phyloP scores from a whole-genome alignment of 768 basidiomycete genomes.

The Epithele typhae region DNA sequence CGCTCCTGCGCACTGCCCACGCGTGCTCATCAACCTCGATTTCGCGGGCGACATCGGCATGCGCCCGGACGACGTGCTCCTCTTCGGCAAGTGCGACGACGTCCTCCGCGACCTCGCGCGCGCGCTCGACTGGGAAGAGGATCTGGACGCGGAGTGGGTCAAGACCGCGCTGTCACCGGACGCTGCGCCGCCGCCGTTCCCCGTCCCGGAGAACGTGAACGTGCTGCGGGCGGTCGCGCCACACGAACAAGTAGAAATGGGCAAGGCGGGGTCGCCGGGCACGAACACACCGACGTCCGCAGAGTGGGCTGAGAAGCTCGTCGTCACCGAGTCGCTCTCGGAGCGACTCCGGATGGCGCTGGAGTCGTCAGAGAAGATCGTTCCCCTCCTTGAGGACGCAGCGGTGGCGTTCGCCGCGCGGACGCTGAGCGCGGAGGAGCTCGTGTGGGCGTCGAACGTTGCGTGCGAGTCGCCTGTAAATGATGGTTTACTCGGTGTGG shows the following conservation, averaged over 20 bases:
- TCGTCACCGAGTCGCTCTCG: conserved; percentile 3
- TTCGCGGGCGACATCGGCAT: conserved; percentile 63
- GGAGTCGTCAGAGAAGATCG: conserved; percentile 13
- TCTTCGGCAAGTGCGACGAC: conserved; percentile 70
- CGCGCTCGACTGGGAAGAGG: conserved; percentile 66
- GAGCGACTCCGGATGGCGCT: conserved; percentile 9
- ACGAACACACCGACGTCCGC: conserved; percentile 3
- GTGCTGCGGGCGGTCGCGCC: not conserved
- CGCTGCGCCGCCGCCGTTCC: conserved; percentile 1
- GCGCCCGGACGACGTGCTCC: conserved; percentile 52
- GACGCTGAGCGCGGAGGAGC: conserved; percentile 11
- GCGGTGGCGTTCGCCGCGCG: conserved; percentile 10
- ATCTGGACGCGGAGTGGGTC: conserved; percentile 21
- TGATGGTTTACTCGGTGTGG: not conserved
- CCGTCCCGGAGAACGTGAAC: not conserved
- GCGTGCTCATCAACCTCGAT: conserved; percentile 89
- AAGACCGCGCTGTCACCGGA: conserved; percentile 15
- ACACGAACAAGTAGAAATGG: conserved; percentile 1
- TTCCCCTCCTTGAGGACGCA: conserved; percentile 3
- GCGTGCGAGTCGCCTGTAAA: not conserved
- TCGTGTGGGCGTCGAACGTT: conserved; percentile 3
- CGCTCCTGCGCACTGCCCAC: conserved; percentile 57
- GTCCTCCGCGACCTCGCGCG: conserved; percentile 55
- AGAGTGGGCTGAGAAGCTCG: conserved; percentile 9
- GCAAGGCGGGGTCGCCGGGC: not conserved